Evolutionary conservation across 2,329 filamentous ascomycete species (phyloP), one percentile per base, ranked within the genome.

Genomic region (Xylaria sp.): DNA sequence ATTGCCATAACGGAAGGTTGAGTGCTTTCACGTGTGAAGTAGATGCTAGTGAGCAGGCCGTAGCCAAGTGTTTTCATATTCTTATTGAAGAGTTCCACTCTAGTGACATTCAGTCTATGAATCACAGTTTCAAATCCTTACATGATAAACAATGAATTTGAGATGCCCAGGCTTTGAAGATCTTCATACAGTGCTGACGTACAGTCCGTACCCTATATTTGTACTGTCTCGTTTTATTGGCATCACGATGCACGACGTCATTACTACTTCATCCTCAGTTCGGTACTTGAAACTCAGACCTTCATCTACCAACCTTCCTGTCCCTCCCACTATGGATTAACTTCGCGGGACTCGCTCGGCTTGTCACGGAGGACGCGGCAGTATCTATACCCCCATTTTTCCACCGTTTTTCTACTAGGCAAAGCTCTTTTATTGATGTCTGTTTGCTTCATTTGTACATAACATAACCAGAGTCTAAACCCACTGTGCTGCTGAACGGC

Each of bases 21-120:
- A 42, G 53, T 38, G 51, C 55, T 50, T 64, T 56, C 14, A 9
- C 28, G 52, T 57, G 61, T 57, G 61, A 56, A 52, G 52, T 63
- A 60, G 60, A 64, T 56, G 33, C n/a, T 64, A 64, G 57, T 57
- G 45, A 64, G 57, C 61, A 12, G 60, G 57, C 42, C 40, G 60
- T 66, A 63, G 60, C 43, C 35, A 28, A 66, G 63, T 60, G 7
- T 47, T 33, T 37, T 46, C 9, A 4, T 3, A 38, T 21, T 12
- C 21, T 38, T 6, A 12, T 25, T 45, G 9, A 40, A 21, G 15
- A 25, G n/a, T 11, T 28, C 12, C 12, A 45, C 28, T 2, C 19
- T 37, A 12, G 12, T 40, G 42, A 49, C n/a, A n/a, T n/a, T 17
- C 31, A 17, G 42, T 57, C 25, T 3, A 21, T 47, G 17, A 21